Base-by-base conservation (phyloP, 805 yeast genomes). In the Candida palmyrensis region DNA sequence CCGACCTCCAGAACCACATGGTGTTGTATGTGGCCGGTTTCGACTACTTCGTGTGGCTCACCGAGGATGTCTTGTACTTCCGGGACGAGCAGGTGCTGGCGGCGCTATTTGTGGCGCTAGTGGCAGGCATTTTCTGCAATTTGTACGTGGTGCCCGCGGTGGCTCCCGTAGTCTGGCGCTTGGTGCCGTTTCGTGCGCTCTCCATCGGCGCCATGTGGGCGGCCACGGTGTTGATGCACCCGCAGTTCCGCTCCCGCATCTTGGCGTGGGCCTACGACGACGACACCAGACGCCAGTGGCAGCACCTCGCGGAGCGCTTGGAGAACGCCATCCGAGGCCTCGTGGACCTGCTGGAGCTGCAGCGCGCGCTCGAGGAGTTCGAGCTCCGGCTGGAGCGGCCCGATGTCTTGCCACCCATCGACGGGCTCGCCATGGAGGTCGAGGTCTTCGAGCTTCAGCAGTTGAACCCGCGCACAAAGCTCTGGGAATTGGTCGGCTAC, bases 1-100 rank as follows among this genome's bases (percentile, higher is more conserved):
- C 94, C 1, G 96, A 87, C 59, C 62, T 86, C 38, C 96, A 87
- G 49, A 87, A 87, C 51, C 81, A 78, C 48, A 79, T 83, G 85
- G 49, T 79, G 19, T 48, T 78, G 10, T 85, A 80, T 51, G 78
- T 82, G 7, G 53, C 61, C 9, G 57, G 66, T 0, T 86, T 79
- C 68, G 90, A 87, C 55, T 66, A 67, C 15, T 32, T 75, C 4
- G 61, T 68, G 14, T 56, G 64, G 44, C 36, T 73, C 27, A 62
- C 82, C 20, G 57, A 62, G 14, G 76, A 73, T 36, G 77, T 78
- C 51, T 74, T 82, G 1, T 79, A 71, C 48, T 86, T 79, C 53
- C 66, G 68, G 36, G 77, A 82, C 50, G 85, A 80, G 46, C 60
- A 70, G 21, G 42, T 78, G 2, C 79, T 87, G 2, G 55, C 75